These are phyloP conservation scores for Ehretia macrophylla DNA, from an alignment of 257 asterid genomes.

Conservation along the genomic window DNA sequence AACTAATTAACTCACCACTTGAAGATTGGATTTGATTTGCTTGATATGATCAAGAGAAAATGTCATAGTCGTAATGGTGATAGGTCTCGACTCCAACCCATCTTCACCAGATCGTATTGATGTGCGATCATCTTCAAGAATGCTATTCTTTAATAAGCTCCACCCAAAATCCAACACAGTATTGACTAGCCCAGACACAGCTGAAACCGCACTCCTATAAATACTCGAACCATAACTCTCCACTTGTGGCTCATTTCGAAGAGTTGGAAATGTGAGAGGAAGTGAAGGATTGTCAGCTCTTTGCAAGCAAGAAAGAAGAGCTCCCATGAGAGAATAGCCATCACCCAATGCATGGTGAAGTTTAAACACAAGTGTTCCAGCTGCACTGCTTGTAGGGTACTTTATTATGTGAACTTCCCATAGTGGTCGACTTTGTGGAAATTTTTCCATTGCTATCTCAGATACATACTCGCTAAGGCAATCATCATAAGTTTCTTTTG, in stretches of 20 bases:
- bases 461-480: constrained; percentile 33
- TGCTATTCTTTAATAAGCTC: constrained; percentile 35
- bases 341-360: constrained; percentile 48
- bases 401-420: constrained; percentile 40
- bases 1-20: constrained; percentile 15
- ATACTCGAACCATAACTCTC: too few species aligned
- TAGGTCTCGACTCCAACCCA: constrained; percentile 35
- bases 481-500: constrained; percentile 28
- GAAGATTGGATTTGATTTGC: constrained; percentile 28
- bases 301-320: too few species aligned
- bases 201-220: too few species aligned
- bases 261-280: constrained; percentile 30
- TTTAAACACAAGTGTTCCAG: constrained; percentile 30
- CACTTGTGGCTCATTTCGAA: constrained; percentile 1
- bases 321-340: constrained; percentile 43
- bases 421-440: constrained; percentile 33
- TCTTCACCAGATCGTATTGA: constrained; percentile 29
- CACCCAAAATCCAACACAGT: constrained; percentile 13
- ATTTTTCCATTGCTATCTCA: constrained; percentile 22
- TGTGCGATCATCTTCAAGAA: constrained; percentile 31
- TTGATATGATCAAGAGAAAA: too few species aligned
- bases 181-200: too few species aligned
- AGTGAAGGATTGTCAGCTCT: constrained; percentile 37
- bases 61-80: constrained; percentile 26
- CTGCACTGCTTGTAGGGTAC: constrained; percentile 37